Evolutionary conservation across 805 yeast species (phyloP), one percentile per base, ranked within the genome.

Genomic region (Pichia eremophila): DNA sequence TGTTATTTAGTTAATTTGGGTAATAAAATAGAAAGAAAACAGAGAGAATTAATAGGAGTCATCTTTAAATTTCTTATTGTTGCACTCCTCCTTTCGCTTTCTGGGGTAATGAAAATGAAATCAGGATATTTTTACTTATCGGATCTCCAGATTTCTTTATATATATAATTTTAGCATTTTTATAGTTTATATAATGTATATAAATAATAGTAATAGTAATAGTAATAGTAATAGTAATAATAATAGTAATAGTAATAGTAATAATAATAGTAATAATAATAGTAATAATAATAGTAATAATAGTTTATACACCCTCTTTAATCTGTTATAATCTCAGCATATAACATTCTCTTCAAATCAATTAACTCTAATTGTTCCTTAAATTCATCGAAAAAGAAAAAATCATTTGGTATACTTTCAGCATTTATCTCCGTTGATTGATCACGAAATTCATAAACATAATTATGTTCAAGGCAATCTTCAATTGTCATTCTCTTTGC

Each of bases 381-480:
- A 47, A 67, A 65, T 50, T 71, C 67, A 55, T 77, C 83, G 52
- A 77, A 77, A 50, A 73, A 77, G 52, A 77, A 77, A 57, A 76
- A 75, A 50, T 75, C 81, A 44, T 70, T 73, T 1, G 81, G 78
- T 29, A 77, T 74, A 35, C 72, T 74, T 31, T 68, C 71, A 36
- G 77, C 73, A 17, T 61, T 61, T 0, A 87, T 88, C 60, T 85
- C 93, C 56, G 83, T 90, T 34, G 75, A 76, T 10, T 84, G 82
- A 54, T 79, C 85, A 56, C 85, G 86, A 58, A 83, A 85, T 19
- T 76, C 66, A 45, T 70, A 68, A 44, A 85, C 67, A 57, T 85
- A 85, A 2, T 95, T 95, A 62, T 91, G 98, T 50, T 73, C 69
- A 36, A 91, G 72, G 0, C 96, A 95, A 50, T 84, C 83, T 41